Base-by-base conservation (phyloP, 2,329 filamentous ascomycete genomes). In the Penicillium sp. region DNA sequence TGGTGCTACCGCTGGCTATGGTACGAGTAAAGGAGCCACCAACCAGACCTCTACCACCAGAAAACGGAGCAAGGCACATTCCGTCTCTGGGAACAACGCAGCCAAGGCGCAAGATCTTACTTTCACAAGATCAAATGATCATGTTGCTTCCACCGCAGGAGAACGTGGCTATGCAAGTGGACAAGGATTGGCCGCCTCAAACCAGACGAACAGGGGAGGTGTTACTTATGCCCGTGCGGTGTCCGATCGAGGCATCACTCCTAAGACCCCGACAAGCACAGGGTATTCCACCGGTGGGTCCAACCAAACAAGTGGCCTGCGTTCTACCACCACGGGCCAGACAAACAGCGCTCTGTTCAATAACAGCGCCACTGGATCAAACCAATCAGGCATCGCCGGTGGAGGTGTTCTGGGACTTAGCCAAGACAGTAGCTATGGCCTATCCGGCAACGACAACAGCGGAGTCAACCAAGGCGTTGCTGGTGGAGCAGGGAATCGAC, bases 291-390 rank as follows among this genome's bases (percentile, higher is more conserved):
- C 49, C 25, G 13, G 13, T 27, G 53, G 13, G 43, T 23, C 25
- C 4, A 41, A 47, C 33, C 33, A 56, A 31, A 19, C 48, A 13
- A 52, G 54, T 17, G 41, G 31, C 19, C 33, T 33, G 21, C 54
- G 54, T 6, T 52, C 54, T 45, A 41, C 54, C 19, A 49, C 50
- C 6, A 43, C 51, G 3, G 47, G 50, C 50, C 52, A 54, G 46
- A 40, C 50, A 42, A 58, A 38, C 38, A 58, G 51, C 19, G 35
- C 35, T 1, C 27, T 56, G 2, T 59, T 45, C 25, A 47, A 35
- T 4, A 37, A 54, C 9, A 21, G 54, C 25, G 10, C 15, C 15
- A 50, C 27, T 51, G 46, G 38, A 41, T 38, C 23, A 0, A 43
- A 42, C 21, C 23, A 43, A 23, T 15, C 29, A 29, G 37, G 21